These are phyloP conservation scores for Rhynchospora pubera DNA, from an alignment of 176 grass and related monocot species.

Conservation along the genomic window DNA sequence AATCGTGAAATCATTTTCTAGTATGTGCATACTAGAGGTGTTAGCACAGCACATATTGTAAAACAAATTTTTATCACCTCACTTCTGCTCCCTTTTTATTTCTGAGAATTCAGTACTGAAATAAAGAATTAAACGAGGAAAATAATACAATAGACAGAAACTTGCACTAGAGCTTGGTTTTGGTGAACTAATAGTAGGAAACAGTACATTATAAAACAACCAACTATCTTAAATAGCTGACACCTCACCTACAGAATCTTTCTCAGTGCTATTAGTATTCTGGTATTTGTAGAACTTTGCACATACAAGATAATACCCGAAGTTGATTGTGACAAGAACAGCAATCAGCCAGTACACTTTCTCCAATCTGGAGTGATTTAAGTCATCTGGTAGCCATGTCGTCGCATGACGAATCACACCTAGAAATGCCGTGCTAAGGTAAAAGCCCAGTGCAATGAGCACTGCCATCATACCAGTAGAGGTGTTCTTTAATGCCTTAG, in stretches of 20 bases:
- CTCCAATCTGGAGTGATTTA: constrained; percentile 52
- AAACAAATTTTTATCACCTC: background rate
- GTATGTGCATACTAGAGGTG: background rate
- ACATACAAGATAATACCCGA: constrained; percentile 46
- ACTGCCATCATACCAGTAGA: constrained; percentile 50
- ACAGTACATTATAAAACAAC: background rate
- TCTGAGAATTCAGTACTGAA: background rate
- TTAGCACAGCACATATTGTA: background rate
- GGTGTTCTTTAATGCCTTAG: constrained; percentile 53
- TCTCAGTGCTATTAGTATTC: constrained; percentile 15
- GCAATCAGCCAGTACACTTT: constrained; percentile 69
- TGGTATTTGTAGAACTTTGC: constrained; percentile 63
- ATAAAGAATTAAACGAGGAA: background rate
- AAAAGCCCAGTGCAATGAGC: constrained; percentile 51
- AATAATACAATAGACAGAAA: background rate
- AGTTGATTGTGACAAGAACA: constrained; percentile 40
- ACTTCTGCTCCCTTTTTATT: background rate
- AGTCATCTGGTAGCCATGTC: constrained; percentile 63
- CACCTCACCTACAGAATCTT: background rate
- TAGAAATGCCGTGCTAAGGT: constrained; percentile 67
- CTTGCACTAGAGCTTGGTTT: background rate
- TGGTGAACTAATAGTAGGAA: background rate
- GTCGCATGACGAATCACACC: constrained; percentile 30
- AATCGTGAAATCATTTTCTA: background rate
- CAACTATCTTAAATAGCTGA: background rate